A percentile compares a stretch with the other conserved stretches of the same genome.
These are phyloP conservation scores for Chlorella sorokiniana DNA, from an alignment of 139 green algal genomes.

Conservation along the genomic window DNA sequence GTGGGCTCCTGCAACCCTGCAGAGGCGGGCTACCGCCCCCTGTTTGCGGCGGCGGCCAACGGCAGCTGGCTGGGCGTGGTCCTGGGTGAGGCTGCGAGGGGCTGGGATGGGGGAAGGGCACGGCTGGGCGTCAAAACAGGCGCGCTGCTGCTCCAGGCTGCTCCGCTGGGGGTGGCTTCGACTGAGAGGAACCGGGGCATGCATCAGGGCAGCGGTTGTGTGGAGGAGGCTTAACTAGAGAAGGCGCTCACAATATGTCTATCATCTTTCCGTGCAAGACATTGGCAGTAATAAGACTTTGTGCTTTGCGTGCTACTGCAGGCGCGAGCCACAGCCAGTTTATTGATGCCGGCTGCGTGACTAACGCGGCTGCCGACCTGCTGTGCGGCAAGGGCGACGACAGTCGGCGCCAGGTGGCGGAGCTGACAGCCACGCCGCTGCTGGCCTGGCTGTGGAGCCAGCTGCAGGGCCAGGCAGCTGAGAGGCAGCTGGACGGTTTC, in stretches of 20 bases:
- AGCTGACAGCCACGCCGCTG: constrained; percentile 31
- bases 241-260: too few species aligned
- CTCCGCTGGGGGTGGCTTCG: neutral
- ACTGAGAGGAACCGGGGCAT: too few species aligned
- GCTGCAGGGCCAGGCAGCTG: neutral
- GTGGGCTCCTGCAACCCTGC: constrained; percentile 54
- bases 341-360: constrained; percentile 40
- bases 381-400: constrained; percentile 39
- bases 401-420: neutral
- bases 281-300: too few species aligned
- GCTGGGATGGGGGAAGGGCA: neutral
- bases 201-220: too few species aligned
- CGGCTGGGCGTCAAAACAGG: neutral
- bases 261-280: too few species aligned
- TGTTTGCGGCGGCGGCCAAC: constrained; percentile 23
- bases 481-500: neutral
- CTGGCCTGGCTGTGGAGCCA: constrained; percentile 42
- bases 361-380: constrained; percentile 48
- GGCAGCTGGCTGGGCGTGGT: constrained; percentile 39
- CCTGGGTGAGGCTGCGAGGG: neutral
- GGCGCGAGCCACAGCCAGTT: constrained; percentile 52
- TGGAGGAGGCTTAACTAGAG: too few species aligned
- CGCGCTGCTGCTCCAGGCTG: neutral
- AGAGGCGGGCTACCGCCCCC: constrained; percentile 47
- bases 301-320: constrained; percentile 22